Conservation (phyloP, 2,329 filamentous ascomycete genomes). For the Colletotrichum tabaci region DNA sequence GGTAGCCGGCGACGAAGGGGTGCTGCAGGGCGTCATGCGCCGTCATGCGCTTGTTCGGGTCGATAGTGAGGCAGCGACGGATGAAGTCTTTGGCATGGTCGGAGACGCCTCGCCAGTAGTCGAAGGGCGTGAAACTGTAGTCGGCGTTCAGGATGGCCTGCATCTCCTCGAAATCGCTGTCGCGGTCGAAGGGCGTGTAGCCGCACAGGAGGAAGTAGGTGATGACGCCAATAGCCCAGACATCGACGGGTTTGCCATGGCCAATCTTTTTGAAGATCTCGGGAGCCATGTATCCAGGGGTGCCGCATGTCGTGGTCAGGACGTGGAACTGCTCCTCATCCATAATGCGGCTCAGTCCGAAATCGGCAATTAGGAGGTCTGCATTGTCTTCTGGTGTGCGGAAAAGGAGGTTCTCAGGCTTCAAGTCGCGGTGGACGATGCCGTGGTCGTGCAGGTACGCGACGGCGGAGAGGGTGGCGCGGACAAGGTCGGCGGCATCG, state of each 20-base stretch:
- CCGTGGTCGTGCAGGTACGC: conserved; percentile 98
- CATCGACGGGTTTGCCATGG: conserved; percentile 97
- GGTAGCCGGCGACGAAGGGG: conserved; percentile 73
- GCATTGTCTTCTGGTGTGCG: conserved; percentile 98
- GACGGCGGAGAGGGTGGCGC: conserved; percentile 95
- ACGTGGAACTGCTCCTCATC: conserved; percentile 99
- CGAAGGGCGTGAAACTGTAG: conserved; percentile 93
- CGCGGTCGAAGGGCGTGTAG: conserved; percentile 97
- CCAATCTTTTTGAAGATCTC: conserved; percentile 99
- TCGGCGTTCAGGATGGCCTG: conserved; percentile 97
- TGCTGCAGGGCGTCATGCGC: conserved; percentile 83
- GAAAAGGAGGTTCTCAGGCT: conserved; percentile 97
- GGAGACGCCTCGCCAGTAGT: conserved; percentile 97
- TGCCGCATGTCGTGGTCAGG: conserved; percentile 96
- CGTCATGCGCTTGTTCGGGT: conserved; percentile 89
- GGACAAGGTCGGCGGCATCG: conserved; percentile 94
- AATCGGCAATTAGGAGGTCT: conserved; percentile 96
- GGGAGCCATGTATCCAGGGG: conserved; percentile 98
- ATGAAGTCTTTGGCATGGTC: conserved; percentile 92
- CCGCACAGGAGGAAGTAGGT: conserved; percentile 98
- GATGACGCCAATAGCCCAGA: conserved; percentile 98
- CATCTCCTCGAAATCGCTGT: conserved; percentile 99
- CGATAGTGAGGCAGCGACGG: conserved; percentile 89
- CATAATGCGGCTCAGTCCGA: conserved; percentile 97
- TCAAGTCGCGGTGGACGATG: conserved; percentile 97